A percentile compares a stretch with the other conserved stretches of the same genome.
These are phyloP conservation scores for Microstegium vimineum DNA, from an alignment of 176 grass and related monocot genomes.

Conservation along the genomic window DNA sequence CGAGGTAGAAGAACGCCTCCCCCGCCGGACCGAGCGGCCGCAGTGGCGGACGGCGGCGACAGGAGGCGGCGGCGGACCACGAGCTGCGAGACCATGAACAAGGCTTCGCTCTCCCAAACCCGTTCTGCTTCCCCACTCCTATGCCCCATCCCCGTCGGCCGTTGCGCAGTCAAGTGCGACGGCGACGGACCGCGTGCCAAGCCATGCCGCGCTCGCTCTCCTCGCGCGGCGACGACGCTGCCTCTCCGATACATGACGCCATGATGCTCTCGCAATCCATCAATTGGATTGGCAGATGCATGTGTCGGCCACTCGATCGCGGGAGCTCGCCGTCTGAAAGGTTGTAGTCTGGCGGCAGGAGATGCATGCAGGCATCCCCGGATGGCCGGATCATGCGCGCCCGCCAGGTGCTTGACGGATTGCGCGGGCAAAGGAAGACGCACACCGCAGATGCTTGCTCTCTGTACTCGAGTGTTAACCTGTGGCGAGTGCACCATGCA, in stretches of 20 bases:
- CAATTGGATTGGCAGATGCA: background rate
- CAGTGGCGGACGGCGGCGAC: slow-evolving; percentile 9
- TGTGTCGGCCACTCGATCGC: background rate
- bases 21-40: background rate
- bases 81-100: slow-evolving; percentile 23
- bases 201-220: background rate
- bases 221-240: background rate
- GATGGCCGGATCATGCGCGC: background rate
- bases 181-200: background rate
- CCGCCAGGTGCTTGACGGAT: slow-evolving; percentile 36
- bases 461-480: background rate
- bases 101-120: too few species aligned
- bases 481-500: background rate
- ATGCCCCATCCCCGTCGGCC: background rate
- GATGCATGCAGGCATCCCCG: background rate
- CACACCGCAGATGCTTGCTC: slow-evolving; percentile 20
- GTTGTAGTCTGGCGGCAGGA: background rate
- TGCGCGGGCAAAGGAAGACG: background rate
- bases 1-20: background rate
- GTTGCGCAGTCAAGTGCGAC: background rate
- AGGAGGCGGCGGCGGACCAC: slow-evolving; percentile 39
- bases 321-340: background rate
- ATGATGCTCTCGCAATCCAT: background rate
- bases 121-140: background rate
- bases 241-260: background rate